Evolutionary conservation across 2,329 filamentous ascomycete species (phyloP).

Genomic region (Zymoseptoria brevis): DNA sequence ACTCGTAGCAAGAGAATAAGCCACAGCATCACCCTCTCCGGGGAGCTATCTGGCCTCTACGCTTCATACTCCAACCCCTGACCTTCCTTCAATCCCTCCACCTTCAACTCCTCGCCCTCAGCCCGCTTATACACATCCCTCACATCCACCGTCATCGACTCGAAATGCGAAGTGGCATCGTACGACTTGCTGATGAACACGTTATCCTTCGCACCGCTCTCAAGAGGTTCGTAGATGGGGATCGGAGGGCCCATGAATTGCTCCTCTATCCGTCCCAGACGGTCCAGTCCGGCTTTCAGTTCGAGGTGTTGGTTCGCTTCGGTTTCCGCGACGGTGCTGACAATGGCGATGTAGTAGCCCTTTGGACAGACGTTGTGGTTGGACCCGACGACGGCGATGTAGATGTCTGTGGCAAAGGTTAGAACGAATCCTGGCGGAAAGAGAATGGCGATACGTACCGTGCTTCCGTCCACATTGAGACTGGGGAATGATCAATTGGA

Average conservation of each 20-base stretch:
- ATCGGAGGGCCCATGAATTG: conserved; percentile 93
- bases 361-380: conserved; percentile 98
- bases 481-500: conserved; percentile 95
- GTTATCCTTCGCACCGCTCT: conserved; percentile 75
- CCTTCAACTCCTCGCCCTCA: conserved; percentile 75
- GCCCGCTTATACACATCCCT: conserved; percentile 84
- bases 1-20: neutral
- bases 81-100: conserved; percentile 78
- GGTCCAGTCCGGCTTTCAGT: conserved; percentile 83
- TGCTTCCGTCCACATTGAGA: conserved; percentile 95
- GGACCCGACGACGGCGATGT: conserved; percentile 90
- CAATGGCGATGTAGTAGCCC: conserved; percentile 97
- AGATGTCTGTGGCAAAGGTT: conserved; percentile 62
- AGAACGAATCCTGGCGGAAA: too few relatives aligned
- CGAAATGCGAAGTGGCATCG: conserved; percentile 95
- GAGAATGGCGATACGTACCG: too few relatives aligned
- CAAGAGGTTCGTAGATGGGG: conserved; percentile 84
- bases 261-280: conserved; percentile 89
- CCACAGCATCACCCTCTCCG: neutral
- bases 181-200: conserved; percentile 99
- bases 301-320: conserved; percentile 91
- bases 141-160: conserved; percentile 89
- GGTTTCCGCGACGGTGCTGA: conserved; percentile 92
- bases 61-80: conserved; percentile 63
- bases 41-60: neutral